phyloP scores from a whole-genome alignment of 192 early-diverging fungal species.

The Backusella tuberculispora region DNA sequence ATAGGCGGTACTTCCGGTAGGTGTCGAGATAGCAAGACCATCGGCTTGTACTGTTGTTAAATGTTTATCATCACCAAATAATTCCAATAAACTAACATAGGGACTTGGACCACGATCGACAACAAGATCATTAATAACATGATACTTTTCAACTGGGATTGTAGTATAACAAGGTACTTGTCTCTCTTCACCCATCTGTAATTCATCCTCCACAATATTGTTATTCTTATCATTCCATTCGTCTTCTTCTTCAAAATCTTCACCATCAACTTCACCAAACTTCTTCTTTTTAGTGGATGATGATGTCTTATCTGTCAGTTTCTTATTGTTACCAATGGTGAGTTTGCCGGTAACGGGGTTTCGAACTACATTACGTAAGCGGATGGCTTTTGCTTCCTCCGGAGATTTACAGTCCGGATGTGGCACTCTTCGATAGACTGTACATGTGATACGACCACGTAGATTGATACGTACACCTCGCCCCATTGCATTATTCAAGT shows the following conservation, averaged over 20 bases:
- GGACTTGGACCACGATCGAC: constrained; percentile 94
- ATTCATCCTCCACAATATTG: neutral
- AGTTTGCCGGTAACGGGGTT: constrained; percentile 37
- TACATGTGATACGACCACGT: constrained; percentile 90
- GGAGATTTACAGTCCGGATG: constrained; percentile 23
- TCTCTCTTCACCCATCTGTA: constrained; percentile 30
- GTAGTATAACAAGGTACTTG: constrained; percentile 57
- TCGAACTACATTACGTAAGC: constrained; percentile 35
- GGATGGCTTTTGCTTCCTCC: constrained; percentile 8
- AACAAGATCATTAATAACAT: constrained; percentile 94
- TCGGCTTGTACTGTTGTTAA: constrained; percentile 97
- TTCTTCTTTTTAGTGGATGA: constrained; percentile 22
- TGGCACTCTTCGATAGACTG: constrained; percentile 71
- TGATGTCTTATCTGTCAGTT: neutral
- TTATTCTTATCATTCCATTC: neutral
- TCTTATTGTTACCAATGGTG: constrained; percentile 33
- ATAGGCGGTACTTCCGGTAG: constrained; percentile 92
- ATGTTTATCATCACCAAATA: constrained; percentile 84
- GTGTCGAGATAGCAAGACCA: constrained; percentile 92
- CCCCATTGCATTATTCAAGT: constrained; percentile 49
- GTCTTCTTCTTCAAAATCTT: constrained; percentile 21
- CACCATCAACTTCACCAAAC: constrained; percentile 41
- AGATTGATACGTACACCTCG: constrained; percentile 84
- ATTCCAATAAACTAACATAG: constrained; percentile 85
- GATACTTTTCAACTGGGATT: constrained; percentile 75